Evolutionary conservation across 75 land plant genomes (phyloP), one percentile per base, ranked within the genome.

Genomic region (Ceratopteris richardii): DNA sequence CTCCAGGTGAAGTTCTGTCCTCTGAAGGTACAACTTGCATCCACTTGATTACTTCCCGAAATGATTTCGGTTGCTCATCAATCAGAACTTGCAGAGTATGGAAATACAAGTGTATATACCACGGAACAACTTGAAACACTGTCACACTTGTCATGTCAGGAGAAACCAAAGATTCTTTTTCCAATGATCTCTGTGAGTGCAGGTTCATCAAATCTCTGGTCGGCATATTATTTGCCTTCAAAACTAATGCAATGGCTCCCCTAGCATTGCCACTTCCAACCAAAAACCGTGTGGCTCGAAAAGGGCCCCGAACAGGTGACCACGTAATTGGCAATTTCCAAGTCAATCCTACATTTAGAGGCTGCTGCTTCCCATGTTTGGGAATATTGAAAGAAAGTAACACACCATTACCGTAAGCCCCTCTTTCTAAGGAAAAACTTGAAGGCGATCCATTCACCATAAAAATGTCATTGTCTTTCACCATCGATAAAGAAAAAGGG

Each of bases 191-290:
- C 37, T 33, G 3, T 9, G 7, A 33, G 7, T 33, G 37, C 37
- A 33, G 9, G 7, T 9, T 9, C 37, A 33, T 33, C 17, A 60
- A 47, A 14, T 69, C 57, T 47, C 48, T 36, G 27, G 66, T 60
- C 11, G 13, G 29, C 14, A 29, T 37, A 1, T 58, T 28, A 26
- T 62, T 62, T 37, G 79, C 62, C 51, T 56, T 73, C 50, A 86
- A 60, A 23, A 78, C 67, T 25, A 87, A 67, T 33, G 90, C 96
- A 59, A 95, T 82, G 16, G 99, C 82, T 43, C 98, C 98, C 61
- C 88, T 79, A 41, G 77, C 90, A 75, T 86, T 90, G 60, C 98
- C 98, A 78, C 96, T 83, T 53, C 99, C 99, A 79, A 82, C 82
- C 36, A 95, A 63, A 31, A 86, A 90, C 63, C 96, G 72, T 63